A percentile compares a stretch with the other conserved stretches of the same genome.
Evolutionary conservation across 2,329 filamentous ascomycete genomes (phyloP).

Genomic region (Xylaria sp.): DNA sequence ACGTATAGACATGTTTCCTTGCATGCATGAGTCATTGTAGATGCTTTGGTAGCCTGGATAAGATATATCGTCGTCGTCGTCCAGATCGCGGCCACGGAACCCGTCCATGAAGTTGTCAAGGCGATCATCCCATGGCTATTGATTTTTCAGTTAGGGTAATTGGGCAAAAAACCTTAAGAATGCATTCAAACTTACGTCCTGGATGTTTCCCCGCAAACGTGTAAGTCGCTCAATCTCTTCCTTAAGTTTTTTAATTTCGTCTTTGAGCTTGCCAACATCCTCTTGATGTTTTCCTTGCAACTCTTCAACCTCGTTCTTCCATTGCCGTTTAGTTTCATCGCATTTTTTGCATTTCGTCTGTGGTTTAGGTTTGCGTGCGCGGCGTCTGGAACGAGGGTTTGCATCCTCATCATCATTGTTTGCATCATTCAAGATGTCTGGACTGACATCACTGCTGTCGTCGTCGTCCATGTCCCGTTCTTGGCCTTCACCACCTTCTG

Average conservation of each 20-base stretch:
- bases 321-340: neutral
- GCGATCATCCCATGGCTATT: conserved; percentile 10
- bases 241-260: neutral
- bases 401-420: neutral
- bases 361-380: neutral
- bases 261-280: neutral
- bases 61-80: neutral
- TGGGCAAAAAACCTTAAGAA: neutral
- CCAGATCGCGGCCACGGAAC: neutral
- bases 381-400: neutral
- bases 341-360: neutral
- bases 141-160: neutral
- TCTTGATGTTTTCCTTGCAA: neutral
- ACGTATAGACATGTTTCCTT: conserved; percentile 43
- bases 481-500: neutral
- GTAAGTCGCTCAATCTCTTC: neutral
- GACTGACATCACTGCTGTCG: neutral
- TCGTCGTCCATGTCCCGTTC: neutral
- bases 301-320: neutral
- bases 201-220: neutral
- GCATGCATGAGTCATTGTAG: conserved; percentile 40
- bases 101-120: neutral
- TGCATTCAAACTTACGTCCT: conserved; percentile 3
- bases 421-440: neutral
- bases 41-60: conserved; percentile 30